Conservation (phyloP, 148 eudicot species). For the Pouteria glomerata region DNA sequence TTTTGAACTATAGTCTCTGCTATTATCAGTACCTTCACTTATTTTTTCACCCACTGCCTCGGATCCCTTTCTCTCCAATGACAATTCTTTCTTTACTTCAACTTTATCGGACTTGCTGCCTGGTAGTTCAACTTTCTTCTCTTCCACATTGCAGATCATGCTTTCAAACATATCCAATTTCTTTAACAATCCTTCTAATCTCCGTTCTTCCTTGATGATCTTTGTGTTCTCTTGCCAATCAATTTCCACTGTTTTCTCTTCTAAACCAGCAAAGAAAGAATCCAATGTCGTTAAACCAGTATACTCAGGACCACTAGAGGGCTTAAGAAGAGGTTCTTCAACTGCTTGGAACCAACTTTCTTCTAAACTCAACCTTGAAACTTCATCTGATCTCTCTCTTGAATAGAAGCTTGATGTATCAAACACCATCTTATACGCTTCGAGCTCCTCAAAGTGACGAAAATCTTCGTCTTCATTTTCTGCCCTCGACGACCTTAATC, state of each 20-base stretch:
- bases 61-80: conserved; percentile 24
- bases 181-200: conserved; percentile 16
- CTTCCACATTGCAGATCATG: conserved; percentile 16
- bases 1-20: not conserved
- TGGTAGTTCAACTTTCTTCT: conserved; percentile 21
- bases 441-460: conserved; percentile 36
- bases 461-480: conserved; percentile 22
- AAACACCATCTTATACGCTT: conserved; percentile 53
- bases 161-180: conserved; percentile 29
- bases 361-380: not conserved
- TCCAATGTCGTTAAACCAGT: no score
- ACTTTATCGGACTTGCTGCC: conserved; percentile 23
- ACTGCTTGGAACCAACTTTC: not conserved
- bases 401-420: conserved; percentile 28
- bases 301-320: no score
- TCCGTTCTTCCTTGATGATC: conserved; percentile 14
- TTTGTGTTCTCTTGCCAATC: conserved; percentile 7
- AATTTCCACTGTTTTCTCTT: conserved; percentile 10
- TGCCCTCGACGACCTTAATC: conserved; percentile 1
- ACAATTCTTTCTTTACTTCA: conserved; percentile 14
- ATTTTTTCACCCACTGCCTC: conserved; percentile 11
- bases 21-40: not conserved
- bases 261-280: not conserved
- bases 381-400: conserved; percentile 12
- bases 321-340: no score